Percentiles rank a stretch among this genome's conserved stretches.
Conservation (phyloP, 495 filamentous ascomycete genomes). For the Penicillium fimorum region DNA sequence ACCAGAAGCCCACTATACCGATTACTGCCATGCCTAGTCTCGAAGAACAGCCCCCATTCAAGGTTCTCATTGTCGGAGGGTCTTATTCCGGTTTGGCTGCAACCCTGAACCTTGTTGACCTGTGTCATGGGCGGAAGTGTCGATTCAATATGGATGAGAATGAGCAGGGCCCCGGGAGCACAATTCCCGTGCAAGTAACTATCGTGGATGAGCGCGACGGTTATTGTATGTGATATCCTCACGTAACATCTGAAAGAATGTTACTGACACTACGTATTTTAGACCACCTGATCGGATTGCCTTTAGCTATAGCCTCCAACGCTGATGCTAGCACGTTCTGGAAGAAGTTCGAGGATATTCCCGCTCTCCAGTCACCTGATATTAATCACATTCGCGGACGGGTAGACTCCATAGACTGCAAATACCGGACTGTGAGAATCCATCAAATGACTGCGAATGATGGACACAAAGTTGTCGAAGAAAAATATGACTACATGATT, state of each 20-base stretch:
- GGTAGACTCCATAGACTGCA: conserved; percentile 5
- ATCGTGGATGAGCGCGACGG: conserved; percentile 63
- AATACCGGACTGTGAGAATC: background rate
- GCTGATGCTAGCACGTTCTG: conserved; percentile 6
- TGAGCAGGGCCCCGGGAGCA: conserved; percentile 18
- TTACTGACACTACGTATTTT: background rate
- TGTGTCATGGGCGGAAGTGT: conserved; percentile 39
- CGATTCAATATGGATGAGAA: conserved; percentile 11
- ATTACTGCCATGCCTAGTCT: conserved; percentile 1
- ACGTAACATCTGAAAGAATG: background rate
- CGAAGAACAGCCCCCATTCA: conserved; percentile 2
- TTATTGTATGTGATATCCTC: conserved; percentile 45
- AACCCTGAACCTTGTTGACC: conserved; percentile 54
- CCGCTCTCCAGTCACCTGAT: conserved; percentile 4
- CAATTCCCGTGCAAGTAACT: conserved; percentile 50
- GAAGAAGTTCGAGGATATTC: conserved; percentile 8
- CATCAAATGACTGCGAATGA: background rate
- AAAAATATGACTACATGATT: conserved; percentile 58
- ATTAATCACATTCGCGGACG: conserved; percentile 4
- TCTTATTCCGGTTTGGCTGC: conserved; percentile 59
- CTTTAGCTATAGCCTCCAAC: conserved; percentile 18
- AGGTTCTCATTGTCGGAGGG: conserved; percentile 46
- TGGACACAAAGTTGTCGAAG: conserved; percentile 23
- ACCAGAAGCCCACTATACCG: background rate
- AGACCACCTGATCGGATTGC: conserved; percentile 49